Evolutionary conservation across 148 eudicot species (phyloP).

Genomic region (Euryodendron excelsum): DNA sequence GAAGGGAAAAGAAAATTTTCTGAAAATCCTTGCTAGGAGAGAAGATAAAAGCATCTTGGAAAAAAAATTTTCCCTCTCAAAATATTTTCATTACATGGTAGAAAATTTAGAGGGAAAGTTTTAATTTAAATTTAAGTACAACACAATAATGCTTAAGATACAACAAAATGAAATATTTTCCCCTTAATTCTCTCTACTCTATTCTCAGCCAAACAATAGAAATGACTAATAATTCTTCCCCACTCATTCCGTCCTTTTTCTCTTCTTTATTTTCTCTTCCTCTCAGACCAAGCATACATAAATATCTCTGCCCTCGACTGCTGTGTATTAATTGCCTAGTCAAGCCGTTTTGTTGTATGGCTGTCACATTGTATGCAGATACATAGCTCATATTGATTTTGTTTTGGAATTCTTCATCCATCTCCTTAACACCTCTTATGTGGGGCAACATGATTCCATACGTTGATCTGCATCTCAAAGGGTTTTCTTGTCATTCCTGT

Average conservation of each 20-base stretch:
- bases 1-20: too few species aligned
- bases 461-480: not conserved
- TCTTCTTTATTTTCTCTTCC: not conserved
- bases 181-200: too few species aligned
- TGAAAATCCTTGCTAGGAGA: not conserved
- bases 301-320: too few species aligned
- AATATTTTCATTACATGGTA: not conserved
- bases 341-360: not conserved
- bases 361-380: not conserved
- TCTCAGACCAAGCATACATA: too few species aligned
- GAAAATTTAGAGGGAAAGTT: not conserved
- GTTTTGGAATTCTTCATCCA: not conserved
- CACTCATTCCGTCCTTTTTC: not conserved
- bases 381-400: not conserved
- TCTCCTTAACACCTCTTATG: too few species aligned
- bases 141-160: not conserved
- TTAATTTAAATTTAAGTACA: not conserved
- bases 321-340: not conserved
- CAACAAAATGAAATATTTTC: not conserved
- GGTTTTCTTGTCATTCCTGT: not conserved
- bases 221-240: not conserved
- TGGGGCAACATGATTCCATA: not conserved
- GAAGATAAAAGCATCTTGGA: not conserved
- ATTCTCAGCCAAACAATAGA: not conserved
- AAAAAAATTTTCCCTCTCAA: not conserved